These are phyloP conservation scores for Petrea volubilis DNA, from an alignment of 257 asterid species.

Conservation along the genomic window DNA sequence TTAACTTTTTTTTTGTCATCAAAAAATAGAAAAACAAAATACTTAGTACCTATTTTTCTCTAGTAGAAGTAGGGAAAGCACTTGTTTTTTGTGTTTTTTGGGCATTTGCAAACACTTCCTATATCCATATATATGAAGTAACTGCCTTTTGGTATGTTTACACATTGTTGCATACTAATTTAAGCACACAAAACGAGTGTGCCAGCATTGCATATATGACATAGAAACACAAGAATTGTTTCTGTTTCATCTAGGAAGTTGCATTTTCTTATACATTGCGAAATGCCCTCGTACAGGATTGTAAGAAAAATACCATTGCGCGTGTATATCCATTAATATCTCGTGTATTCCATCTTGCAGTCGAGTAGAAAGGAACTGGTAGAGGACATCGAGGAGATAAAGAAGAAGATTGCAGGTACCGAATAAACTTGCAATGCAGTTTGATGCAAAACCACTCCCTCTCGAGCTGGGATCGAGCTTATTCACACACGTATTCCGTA, in stretches of 20 bases:
- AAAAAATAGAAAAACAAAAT: too few relatives aligned
- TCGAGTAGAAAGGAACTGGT: slow-evolving; percentile 87
- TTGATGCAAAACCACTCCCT: not conserved
- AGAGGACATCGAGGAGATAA: slow-evolving; percentile 72
- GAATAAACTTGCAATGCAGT: slow-evolving; percentile 34
- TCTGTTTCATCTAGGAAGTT: not conserved
- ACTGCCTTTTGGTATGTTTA: too few relatives aligned
- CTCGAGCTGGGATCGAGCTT: slow-evolving; percentile 1
- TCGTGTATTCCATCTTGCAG: slow-evolving; percentile 39
- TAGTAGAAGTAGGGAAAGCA: too few relatives aligned
- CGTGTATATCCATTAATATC: not conserved
- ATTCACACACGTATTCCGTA: slow-evolving; percentile 1
- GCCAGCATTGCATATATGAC: too few relatives aligned
- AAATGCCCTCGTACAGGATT: not conserved
- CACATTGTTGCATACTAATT: too few relatives aligned
- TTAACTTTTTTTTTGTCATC: too few relatives aligned
- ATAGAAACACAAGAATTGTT: not conserved
- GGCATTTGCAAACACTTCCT: too few relatives aligned
- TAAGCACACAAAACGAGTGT: too few relatives aligned
- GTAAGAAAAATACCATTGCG: not conserved
- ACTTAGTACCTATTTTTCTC: too few relatives aligned
- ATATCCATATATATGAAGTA: too few relatives aligned
- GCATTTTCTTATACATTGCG: not conserved
- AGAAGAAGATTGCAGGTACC: slow-evolving; percentile 91
- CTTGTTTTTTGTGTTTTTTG: too few relatives aligned